A percentile compares a stretch with the other conserved stretches of the same genome.
Evolutionary conservation across 2,329 filamentous ascomycete species (phyloP).

Genomic region (Ophiocordyceps sinensis): DNA sequence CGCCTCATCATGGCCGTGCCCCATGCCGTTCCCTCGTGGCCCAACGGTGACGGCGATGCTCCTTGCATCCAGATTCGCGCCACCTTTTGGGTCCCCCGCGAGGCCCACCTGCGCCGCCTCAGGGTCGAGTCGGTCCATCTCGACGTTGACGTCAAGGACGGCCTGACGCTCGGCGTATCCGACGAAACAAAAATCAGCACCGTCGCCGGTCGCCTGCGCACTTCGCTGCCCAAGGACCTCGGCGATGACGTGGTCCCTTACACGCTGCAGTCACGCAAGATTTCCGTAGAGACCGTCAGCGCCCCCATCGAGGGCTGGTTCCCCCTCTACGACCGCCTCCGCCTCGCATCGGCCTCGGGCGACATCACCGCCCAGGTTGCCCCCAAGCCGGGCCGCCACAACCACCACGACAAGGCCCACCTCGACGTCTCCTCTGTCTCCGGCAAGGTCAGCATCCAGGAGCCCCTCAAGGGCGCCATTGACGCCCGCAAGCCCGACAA

Average conservation of each 20-base stretch:
- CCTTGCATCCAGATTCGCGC: slow-evolving; percentile 34
- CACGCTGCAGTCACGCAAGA: slow-evolving; percentile 25
- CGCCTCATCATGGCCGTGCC: slow-evolving; percentile 25
- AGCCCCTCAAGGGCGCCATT: slow-evolving; percentile 19
- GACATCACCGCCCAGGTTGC: slow-evolving; percentile 23
- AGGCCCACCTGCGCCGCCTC: slow-evolving; percentile 22
- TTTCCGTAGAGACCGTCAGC: slow-evolving; percentile 26
- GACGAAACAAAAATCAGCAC: slow-evolving; percentile 18
- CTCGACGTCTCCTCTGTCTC: slow-evolving; percentile 28
- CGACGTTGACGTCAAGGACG: slow-evolving; percentile 23
- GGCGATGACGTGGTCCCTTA: slow-evolving; percentile 19
- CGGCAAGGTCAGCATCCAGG: slow-evolving; percentile 24
- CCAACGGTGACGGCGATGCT: slow-evolving; percentile 3
- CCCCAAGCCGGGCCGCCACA: slow-evolving; percentile 22
- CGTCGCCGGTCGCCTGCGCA: slow-evolving; percentile 18
- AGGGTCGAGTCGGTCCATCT: slow-evolving; percentile 22
- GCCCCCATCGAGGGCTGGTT: slow-evolving; percentile 32
- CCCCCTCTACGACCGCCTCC: slow-evolving; percentile 34
- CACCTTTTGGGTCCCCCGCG: slow-evolving; percentile 31
- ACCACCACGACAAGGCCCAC: slow-evolving; percentile 21
- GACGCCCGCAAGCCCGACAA: slow-evolving; percentile 7
- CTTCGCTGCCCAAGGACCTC: slow-evolving; percentile 14
- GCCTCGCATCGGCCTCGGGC: slow-evolving; percentile 29
- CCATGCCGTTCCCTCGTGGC: slow-evolving; percentile 16
- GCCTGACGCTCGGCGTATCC: slow-evolving; percentile 20